These are phyloP conservation scores for Panellus pusillus DNA, from an alignment of 768 basidiomycete genomes.

Conservation along the genomic window DNA sequence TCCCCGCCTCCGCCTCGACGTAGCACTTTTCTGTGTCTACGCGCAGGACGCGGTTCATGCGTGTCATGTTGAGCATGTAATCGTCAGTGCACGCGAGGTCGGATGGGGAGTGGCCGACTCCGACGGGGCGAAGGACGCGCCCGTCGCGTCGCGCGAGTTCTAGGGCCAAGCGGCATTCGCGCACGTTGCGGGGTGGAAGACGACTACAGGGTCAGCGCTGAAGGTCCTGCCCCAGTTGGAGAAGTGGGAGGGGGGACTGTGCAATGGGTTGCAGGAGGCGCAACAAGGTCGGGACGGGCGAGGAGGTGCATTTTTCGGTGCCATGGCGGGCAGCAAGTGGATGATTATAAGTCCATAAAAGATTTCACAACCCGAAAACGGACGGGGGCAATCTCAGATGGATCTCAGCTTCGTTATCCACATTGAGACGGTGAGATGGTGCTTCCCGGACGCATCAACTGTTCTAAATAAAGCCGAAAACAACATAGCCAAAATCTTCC, in stretches of 20 bases:
- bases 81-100: constrained; percentile 90
- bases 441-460: neutral
- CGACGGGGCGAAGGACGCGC: constrained; percentile 75
- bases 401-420: too few relatives aligned
- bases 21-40: constrained; percentile 56
- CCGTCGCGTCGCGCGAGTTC: constrained; percentile 77
- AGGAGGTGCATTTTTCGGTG: constrained; percentile 22
- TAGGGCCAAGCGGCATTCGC: constrained; percentile 72
- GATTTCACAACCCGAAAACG: neutral
- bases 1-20: constrained; percentile 75
- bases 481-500: too few relatives aligned
- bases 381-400: too few relatives aligned
- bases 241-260: constrained; percentile 38
- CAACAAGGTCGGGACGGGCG: constrained; percentile 49
- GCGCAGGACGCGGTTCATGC: constrained; percentile 44
- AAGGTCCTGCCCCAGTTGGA: constrained; percentile 89
- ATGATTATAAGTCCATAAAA: neutral
- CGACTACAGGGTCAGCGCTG: constrained; percentile 59
- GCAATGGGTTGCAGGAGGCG: constrained; percentile 56
- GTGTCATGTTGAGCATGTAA: constrained; percentile 81
- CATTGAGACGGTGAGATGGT: too few relatives aligned
- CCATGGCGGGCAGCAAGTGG: neutral
- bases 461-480: neutral
- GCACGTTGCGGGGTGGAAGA: constrained; percentile 76
- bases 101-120: constrained; percentile 90